Percentiles rank a stretch among this genome's conserved stretches.
Conservation (phyloP, 2,329 filamentous ascomycete species). For the Colletotrichum sp. region DNA sequence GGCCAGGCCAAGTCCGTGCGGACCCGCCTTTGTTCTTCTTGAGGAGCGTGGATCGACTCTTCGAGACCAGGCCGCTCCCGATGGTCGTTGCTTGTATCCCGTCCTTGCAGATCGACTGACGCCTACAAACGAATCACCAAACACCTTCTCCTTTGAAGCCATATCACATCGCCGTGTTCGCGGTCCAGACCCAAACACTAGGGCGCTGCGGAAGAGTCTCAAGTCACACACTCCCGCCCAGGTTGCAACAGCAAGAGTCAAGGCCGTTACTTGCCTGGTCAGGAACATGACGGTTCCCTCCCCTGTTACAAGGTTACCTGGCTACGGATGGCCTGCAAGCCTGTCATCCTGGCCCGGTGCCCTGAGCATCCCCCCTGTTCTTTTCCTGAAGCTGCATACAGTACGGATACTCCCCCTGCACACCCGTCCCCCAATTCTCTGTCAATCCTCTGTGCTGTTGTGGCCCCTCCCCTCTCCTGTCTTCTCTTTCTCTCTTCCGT, state of each 20-base stretch:
- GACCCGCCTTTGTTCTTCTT: background rate
- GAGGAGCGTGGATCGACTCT: background rate
- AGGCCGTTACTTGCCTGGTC: background rate
- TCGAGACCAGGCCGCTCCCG: background rate
- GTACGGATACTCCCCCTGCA: constrained; percentile 1
- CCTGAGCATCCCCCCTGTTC: background rate
- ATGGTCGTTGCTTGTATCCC: background rate
- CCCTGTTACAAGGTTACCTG: background rate
- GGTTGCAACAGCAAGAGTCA: constrained; percentile 6
- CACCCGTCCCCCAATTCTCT: background rate
- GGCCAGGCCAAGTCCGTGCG: background rate
- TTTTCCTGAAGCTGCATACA: background rate
- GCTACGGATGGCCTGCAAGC: background rate
- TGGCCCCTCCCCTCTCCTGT: background rate
- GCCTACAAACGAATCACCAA: background rate
- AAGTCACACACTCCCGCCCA: background rate
- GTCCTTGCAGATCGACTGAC: background rate
- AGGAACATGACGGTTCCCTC: background rate
- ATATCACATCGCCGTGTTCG: background rate
- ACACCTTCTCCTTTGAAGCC: background rate
- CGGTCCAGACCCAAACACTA: background rate
- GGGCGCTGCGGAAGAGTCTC: background rate
- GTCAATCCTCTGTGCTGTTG: background rate
- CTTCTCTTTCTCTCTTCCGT: background rate
- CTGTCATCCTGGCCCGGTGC: background rate